phyloP scores from a whole-genome alignment of 495 filamentous ascomycete species.

The Xylaria flabelliformis region DNA sequence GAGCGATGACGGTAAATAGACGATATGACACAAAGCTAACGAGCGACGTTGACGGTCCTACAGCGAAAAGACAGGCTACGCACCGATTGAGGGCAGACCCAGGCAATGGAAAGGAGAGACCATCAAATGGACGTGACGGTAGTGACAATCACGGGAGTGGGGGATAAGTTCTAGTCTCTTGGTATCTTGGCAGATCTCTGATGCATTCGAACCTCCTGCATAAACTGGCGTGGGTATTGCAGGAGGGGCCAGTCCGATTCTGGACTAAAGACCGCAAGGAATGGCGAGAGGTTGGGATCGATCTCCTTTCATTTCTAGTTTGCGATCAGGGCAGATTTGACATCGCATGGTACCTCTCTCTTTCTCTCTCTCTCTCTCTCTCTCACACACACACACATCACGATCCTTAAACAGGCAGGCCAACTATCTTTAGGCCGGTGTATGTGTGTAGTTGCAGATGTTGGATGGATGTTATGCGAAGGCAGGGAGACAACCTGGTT shows the following conservation, averaged over 20 bases:
- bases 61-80: not conserved
- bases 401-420: not conserved
- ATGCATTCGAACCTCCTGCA: constrained; percentile 24
- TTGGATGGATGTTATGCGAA: not conserved
- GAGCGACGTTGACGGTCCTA: constrained; percentile 4
- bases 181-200: constrained; percentile 43
- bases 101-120: constrained; percentile 10
- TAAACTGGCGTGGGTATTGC: constrained; percentile 13
- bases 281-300: constrained; percentile 15
- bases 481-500: constrained; percentile 9
- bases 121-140: not conserved
- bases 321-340: not conserved
- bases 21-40: not conserved
- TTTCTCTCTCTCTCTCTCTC: not conserved
- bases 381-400: too few relatives aligned
- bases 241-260: constrained; percentile 20
- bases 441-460: not conserved
- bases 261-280: constrained; percentile 1
- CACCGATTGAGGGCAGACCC: constrained; percentile 11
- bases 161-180: constrained; percentile 30
- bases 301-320: not conserved
- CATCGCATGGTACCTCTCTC: not conserved
- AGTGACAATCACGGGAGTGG: constrained; percentile 13
- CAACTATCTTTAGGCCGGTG: not conserved
- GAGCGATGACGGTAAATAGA: not conserved